phyloP scores from a whole-genome alignment of 495 filamentous ascomycete species.

The Penicillium daleae region DNA sequence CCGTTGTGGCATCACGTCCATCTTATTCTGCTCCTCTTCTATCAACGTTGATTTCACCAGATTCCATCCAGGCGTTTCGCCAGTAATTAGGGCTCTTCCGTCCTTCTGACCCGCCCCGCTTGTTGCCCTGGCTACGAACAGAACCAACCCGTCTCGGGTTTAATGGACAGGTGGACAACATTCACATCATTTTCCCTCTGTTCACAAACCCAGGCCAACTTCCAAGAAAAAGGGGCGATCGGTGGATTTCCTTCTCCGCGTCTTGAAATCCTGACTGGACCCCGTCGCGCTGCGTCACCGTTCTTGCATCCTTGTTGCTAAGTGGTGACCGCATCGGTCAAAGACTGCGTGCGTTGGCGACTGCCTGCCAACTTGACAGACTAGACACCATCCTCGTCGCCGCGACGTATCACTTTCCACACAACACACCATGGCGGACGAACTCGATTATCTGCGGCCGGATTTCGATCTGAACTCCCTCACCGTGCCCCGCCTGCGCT shows the following conservation, averaged over 20 bases:
- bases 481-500: constrained; percentile 83
- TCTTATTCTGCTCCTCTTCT: background rate
- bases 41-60: background rate
- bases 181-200: constrained; percentile 16
- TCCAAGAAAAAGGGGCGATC: constrained; percentile 31
- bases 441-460: constrained; percentile 77
- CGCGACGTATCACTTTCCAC: constrained; percentile 8
- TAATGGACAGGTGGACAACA: constrained; percentile 37
- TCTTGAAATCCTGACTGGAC: constrained; percentile 21
- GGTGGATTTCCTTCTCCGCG: constrained; percentile 16
- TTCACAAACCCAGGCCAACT: constrained; percentile 20
- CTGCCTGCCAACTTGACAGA: background rate
- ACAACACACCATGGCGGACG: constrained; percentile 62
- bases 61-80: background rate
- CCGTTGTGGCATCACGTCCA: background rate
- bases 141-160: constrained; percentile 25
- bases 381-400: background rate
- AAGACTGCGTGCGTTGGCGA: constrained; percentile 14
- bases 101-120: constrained; percentile 25
- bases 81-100: background rate
- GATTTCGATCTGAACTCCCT: constrained; percentile 82
- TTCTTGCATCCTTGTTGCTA: constrained; percentile 8
- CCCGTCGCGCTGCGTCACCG: constrained; percentile 9
- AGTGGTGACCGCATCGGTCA: constrained; percentile 8
- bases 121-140: constrained; percentile 48